Conservation (phyloP, 371 early-diverging fungal species). For the Mucor racemosus region DNA sequence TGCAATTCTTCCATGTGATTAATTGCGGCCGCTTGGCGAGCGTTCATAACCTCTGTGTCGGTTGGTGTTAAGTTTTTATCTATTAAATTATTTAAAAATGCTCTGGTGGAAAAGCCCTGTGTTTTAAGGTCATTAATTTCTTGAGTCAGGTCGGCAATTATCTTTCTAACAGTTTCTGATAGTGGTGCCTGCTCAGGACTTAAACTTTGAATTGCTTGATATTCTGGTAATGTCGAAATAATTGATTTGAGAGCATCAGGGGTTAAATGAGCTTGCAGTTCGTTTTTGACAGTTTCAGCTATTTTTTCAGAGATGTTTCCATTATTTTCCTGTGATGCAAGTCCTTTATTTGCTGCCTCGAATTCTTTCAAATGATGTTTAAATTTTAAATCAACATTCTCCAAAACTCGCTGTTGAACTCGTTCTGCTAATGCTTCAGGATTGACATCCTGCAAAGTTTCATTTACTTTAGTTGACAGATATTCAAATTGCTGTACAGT, state of each 20-base stretch:
- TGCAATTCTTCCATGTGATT: slow-evolving; percentile 22
- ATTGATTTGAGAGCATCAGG: slow-evolving; percentile 7
- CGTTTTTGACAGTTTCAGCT: background rate
- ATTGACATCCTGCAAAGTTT: background rate
- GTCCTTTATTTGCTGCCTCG: background rate
- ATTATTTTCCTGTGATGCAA: background rate
- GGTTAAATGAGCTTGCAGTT: background rate
- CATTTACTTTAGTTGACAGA: background rate
- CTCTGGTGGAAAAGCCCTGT: background rate
- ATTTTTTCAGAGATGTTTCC: background rate
- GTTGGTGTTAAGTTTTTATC: background rate
- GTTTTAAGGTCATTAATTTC: slow-evolving; percentile 10
- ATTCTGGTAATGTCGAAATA: slow-evolving; percentile 14
- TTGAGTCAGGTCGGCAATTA: background rate
- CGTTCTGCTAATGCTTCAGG: background rate
- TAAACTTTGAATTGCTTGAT: background rate
- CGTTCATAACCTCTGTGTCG: background rate
- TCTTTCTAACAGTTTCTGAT: background rate
- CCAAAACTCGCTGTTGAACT: background rate
- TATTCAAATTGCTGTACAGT: background rate
- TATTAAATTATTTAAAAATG: slow-evolving; percentile 12
- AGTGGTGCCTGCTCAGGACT: background rate
- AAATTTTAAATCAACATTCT: slow-evolving; percentile 4
- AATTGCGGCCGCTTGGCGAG: background rate
- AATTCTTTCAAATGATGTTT: background rate